Evolutionary conservation across 139 green algal species (phyloP).

Genomic region (Spirogloea muscicola): DNA sequence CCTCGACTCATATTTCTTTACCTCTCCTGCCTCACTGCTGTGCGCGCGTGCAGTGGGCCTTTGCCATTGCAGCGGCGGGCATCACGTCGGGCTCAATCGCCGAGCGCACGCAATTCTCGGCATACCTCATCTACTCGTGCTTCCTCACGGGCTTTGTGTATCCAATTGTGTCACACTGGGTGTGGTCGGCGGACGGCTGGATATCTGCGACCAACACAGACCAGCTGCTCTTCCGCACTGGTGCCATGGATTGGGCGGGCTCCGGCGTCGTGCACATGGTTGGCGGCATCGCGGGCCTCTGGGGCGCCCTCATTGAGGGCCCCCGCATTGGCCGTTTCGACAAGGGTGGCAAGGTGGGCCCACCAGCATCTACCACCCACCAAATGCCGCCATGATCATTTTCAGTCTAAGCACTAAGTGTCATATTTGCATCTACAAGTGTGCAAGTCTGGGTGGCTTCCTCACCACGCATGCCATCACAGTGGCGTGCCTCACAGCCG

Average conservation of each 20-base stretch:
- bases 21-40: too few species aligned
- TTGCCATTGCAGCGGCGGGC: conserved; percentile 37
- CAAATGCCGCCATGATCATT: too few species aligned
- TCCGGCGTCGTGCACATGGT: conserved; percentile 65
- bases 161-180: conserved; percentile 62
- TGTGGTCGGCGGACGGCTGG: conserved; percentile 54
- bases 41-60: conserved; percentile 41
- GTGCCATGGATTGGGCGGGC: conserved; percentile 53
- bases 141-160: conserved; percentile 63
- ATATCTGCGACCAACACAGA: conserved; percentile 41
- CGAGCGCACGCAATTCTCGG: conserved; percentile 46
- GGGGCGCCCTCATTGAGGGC: conserved; percentile 73
- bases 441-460: too few species aligned
- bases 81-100: conserved; percentile 45
- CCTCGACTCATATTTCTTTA: too few species aligned
- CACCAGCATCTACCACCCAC: too few species aligned
- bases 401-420: too few species aligned
- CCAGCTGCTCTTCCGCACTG: conserved; percentile 29
- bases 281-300: conserved; percentile 49
- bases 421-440: too few species aligned
- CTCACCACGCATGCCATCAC: too few species aligned
- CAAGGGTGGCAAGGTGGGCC: conserved; percentile 41
- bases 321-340: conserved; percentile 89
- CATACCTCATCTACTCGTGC: conserved; percentile 57
- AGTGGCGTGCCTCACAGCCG: too few species aligned